Evolutionary conservation across 371 early-diverging fungal species (phyloP), one percentile per base, ranked within the genome.

Genomic region (Mucor racemosus): DNA sequence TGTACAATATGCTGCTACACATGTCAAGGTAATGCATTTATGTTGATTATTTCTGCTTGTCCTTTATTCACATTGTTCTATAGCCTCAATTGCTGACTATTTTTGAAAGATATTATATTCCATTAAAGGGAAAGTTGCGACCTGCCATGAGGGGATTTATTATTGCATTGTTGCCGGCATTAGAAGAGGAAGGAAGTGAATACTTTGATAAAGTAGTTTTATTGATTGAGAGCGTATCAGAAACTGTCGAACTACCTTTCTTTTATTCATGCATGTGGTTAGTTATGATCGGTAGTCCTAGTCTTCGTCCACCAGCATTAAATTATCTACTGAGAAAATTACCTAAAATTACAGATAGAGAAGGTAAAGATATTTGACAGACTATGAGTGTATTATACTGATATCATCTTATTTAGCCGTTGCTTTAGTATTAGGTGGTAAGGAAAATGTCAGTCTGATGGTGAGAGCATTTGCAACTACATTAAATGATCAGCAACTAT

Each of bases 181-280:
- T 97, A 13, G 98, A 98, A 60, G 96, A 97, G 67, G 96, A 95
- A 72, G 92, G 92, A 36, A 91, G 87, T 73, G 97, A 97, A 68
- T 90, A 85, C 68, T 94, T 93, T 73, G 92, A 91, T 59, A 77
- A 83, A 76, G 91, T 89, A 33, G 79, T 94, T 39, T 65, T 73
- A 4, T 76, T 96, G 71, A 69, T 97, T 40, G 93, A 95, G 73
- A 71, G 71, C 54, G 64, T 96, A 35, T 78, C 85, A 21, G 82
- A 84, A 26, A 80, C 82, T 4, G 91, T 95, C 26, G 94, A 92
- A 39, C 76, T 86, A 26, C 75, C 88, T 1, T 91, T 88, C 66
- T 95, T 95, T 75, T 91, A 89, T 67, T 90, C 92, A 54, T 89
- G 91, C 48, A 70, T 96, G 77, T 95, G 95, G 89, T 79, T 92